These are phyloP conservation scores for Aspergillus indologenus DNA, from an alignment of 495 filamentous ascomycete genomes.

Conservation along the genomic window DNA sequence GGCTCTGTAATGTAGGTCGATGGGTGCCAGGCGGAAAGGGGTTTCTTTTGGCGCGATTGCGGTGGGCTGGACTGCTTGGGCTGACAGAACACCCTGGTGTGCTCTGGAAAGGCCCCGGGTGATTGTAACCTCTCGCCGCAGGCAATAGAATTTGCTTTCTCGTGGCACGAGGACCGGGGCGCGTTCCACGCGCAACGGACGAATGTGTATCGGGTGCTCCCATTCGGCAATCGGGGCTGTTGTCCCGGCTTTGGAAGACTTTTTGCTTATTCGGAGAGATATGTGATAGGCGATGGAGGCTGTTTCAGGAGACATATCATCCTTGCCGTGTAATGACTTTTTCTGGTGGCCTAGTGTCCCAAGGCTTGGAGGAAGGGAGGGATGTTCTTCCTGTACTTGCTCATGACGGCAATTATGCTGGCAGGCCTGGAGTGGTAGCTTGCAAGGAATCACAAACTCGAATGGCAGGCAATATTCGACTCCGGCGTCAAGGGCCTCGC, in stretches of 20 bases:
- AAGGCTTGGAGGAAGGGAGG: slow-evolving; percentile 9
- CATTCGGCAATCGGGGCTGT: not conserved
- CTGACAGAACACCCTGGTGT: slow-evolving; percentile 1
- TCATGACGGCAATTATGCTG: slow-evolving; percentile 5
- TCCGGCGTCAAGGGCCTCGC: not conserved
- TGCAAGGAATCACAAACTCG: slow-evolving; percentile 10
- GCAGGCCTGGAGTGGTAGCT: slow-evolving; percentile 7
- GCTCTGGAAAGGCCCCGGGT: not conserved
- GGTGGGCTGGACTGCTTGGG: slow-evolving; percentile 2
- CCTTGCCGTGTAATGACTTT: not conserved
- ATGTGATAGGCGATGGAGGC: slow-evolving; percentile 1
- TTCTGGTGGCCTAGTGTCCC: not conserved
- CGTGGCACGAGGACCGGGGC: slow-evolving; percentile 2
- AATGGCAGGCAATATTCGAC: slow-evolving; percentile 4
- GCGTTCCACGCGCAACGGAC: not conserved
- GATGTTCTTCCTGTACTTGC: slow-evolving; percentile 5
- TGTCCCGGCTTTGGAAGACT: not conserved
- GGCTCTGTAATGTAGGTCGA: slow-evolving; percentile 6
- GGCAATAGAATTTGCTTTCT: slow-evolving; percentile 7
- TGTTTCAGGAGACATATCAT: slow-evolving; percentile 1
- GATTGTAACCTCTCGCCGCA: not conserved
- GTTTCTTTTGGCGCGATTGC: not conserved
- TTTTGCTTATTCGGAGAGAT: not conserved
- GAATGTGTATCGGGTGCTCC: slow-evolving; percentile 1
- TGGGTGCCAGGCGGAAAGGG: not conserved